Percentiles rank a stretch among this genome's conserved stretches.
These are phyloP conservation scores for Diplodia scrobiculata DNA, from an alignment of 2,329 filamentous ascomycete genomes.

Conservation along the genomic window DNA sequence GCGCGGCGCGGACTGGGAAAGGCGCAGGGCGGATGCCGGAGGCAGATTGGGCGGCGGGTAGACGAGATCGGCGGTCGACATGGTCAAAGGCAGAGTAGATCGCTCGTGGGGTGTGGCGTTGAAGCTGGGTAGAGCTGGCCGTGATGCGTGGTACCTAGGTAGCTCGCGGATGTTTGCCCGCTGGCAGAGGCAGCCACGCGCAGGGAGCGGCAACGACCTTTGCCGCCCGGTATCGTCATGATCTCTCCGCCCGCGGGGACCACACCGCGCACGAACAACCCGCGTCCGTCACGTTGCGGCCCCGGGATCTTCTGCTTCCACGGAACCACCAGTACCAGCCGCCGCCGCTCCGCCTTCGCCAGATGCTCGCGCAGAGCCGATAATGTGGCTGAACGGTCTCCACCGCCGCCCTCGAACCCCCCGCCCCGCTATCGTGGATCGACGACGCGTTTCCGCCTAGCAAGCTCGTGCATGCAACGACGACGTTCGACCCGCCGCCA, in stretches of 20 bases:
- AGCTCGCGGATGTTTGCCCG: background rate
- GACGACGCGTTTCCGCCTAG: conserved; percentile 19
- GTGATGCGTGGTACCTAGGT: conserved; percentile 7
- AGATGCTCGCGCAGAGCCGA: conserved; percentile 20
- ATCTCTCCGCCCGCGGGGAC: conserved; percentile 22
- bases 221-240: conserved; percentile 18
- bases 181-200: background rate
- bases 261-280: conserved; percentile 24
- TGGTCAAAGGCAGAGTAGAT: background rate
- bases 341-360: background rate
- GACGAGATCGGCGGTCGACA: conserved; percentile 42
- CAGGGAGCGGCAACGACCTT: background rate
- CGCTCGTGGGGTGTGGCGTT: background rate
- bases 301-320: background rate
- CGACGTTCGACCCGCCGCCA: background rate
- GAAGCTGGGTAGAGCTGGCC: background rate
- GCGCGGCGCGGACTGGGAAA: conserved; percentile 52
- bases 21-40: conserved; percentile 48
- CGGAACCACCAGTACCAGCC: background rate
- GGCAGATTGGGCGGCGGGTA: conserved; percentile 46
- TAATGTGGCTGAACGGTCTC: conserved; percentile 24
- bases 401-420: conserved; percentile 21
- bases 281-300: background rate
- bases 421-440: conserved; percentile 24
- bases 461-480: conserved; percentile 1